These are phyloP conservation scores for Cotoneaster glaucophyllus DNA, from an alignment of 306 rosid genomes.

Conservation along the genomic window DNA sequence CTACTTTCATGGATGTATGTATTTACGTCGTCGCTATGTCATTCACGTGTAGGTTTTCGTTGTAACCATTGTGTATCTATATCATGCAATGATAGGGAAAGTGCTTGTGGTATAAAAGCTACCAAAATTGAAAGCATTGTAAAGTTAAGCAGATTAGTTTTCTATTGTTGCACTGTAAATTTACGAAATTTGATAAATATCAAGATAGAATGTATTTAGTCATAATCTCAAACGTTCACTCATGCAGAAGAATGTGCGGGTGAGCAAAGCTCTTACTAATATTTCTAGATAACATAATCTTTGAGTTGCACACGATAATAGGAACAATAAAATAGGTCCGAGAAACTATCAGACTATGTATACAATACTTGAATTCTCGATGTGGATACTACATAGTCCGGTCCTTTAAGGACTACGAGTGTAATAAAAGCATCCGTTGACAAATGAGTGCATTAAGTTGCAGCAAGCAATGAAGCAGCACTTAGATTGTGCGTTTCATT, in stretches of 20 bases:
- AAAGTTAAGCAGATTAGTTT: background rate
- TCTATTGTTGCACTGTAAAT: background rate
- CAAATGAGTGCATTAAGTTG: background rate
- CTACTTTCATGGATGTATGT: background rate
- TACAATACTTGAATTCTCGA: background rate
- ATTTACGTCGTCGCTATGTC: background rate
- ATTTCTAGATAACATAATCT: background rate
- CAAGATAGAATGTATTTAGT: background rate
- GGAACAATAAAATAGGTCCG: background rate
- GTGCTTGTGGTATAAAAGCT: background rate
- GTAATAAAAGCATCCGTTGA: background rate
- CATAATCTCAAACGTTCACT: background rate
- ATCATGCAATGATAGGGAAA: background rate
- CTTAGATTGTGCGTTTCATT: conserved; percentile 29
- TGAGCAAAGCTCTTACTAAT: too few relatives aligned
- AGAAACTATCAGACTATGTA: background rate
- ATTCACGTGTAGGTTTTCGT: background rate
- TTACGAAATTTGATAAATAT: background rate
- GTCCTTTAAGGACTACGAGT: background rate
- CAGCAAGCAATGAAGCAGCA: conserved; percentile 46
- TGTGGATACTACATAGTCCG: background rate
- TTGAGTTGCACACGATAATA: background rate
- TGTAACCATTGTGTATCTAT: background rate
- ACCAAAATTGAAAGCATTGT: background rate
- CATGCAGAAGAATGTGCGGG: background rate